Conservation (phyloP, 2,329 filamentous ascomycete genomes). For the Cladophialophora exuberans region DNA sequence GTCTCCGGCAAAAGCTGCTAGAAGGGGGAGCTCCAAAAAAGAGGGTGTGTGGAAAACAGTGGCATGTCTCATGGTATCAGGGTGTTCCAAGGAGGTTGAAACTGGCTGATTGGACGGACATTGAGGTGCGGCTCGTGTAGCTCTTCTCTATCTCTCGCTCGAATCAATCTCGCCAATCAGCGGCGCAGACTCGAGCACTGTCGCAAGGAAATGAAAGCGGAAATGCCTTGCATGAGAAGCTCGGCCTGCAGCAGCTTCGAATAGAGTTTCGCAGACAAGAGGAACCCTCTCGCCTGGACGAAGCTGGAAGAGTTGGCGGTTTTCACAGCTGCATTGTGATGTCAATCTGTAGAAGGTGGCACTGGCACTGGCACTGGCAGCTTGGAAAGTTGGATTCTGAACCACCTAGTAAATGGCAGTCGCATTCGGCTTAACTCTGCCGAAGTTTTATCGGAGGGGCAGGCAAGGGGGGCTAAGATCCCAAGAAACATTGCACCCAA, state of each 20-base stretch:
- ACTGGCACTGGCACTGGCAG: not conserved
- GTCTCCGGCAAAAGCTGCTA: too few relatives aligned
- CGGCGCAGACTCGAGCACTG: not conserved
- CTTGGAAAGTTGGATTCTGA: not conserved
- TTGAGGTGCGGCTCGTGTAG: slow-evolving; percentile 1
- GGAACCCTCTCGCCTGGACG: too few relatives aligned
- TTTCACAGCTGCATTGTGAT: slow-evolving; percentile 14
- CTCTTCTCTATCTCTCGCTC: not conserved
- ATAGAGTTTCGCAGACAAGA: not conserved
- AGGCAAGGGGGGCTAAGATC: too few relatives aligned
- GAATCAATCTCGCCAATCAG: slow-evolving; percentile 17
- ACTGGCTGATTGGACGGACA: too few relatives aligned
- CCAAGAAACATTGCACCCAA: too few relatives aligned
- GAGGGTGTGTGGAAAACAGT: not conserved
- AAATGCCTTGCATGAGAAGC: slow-evolving; percentile 17
- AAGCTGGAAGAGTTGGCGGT: slow-evolving; percentile 10
- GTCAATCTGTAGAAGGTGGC: slow-evolving; percentile 6
- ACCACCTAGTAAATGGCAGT: not conserved
- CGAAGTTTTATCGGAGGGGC: not conserved
- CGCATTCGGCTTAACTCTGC: not conserved
- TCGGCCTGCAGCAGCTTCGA: slow-evolving; percentile 1
- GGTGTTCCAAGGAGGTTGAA: too few relatives aligned
- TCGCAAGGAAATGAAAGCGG: not conserved
- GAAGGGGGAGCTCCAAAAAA: slow-evolving; percentile 5
- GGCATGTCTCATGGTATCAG: too few relatives aligned